Percentiles rank a stretch among this genome's conserved stretches.
Evolutionary conservation across 805 yeast genomes (phyloP).

Genomic region (Naumovozyma castellii): DNA sequence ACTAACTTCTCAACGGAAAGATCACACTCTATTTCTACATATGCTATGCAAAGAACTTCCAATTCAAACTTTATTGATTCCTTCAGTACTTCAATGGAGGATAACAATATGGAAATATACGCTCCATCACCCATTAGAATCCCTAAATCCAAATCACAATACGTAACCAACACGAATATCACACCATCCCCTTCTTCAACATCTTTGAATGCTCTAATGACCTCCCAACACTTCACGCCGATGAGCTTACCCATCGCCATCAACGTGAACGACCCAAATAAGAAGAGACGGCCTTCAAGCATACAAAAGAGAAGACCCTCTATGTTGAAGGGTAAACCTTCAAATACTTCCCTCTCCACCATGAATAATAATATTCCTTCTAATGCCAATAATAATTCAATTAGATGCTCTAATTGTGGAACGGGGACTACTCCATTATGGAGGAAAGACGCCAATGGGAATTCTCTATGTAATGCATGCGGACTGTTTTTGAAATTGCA

Average conservation of each 20-base stretch:
- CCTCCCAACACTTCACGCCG: neutral
- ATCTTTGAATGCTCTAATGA: neutral
- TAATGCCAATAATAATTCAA: conserved; percentile 5
- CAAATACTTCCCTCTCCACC: conserved; percentile 1
- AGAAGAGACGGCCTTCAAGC: conserved; percentile 1
- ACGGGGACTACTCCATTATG: conserved; percentile 88
- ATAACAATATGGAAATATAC: neutral
- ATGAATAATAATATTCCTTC: conserved; percentile 5
- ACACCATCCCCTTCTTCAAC: neutral
- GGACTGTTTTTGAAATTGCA: conserved; percentile 85
- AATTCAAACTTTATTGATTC: neutral
- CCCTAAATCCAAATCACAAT: neutral
- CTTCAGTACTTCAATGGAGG: neutral
- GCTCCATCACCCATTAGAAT: neutral
- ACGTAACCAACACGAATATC: neutral
- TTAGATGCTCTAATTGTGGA: conserved; percentile 73
- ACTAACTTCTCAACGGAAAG: neutral
- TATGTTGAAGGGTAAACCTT: neutral
- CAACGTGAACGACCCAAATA: neutral
- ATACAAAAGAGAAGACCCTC: conserved; percentile 4
- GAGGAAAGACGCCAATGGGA: conserved; percentile 85
- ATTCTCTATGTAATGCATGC: conserved; percentile 91
- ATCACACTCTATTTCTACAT: neutral
- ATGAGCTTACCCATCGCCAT: neutral
- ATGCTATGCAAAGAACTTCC: neutral